These are phyloP conservation scores for Alternaria sp. DNA, from an alignment of 2,329 filamentous ascomycete genomes.

Conservation along the genomic window DNA sequence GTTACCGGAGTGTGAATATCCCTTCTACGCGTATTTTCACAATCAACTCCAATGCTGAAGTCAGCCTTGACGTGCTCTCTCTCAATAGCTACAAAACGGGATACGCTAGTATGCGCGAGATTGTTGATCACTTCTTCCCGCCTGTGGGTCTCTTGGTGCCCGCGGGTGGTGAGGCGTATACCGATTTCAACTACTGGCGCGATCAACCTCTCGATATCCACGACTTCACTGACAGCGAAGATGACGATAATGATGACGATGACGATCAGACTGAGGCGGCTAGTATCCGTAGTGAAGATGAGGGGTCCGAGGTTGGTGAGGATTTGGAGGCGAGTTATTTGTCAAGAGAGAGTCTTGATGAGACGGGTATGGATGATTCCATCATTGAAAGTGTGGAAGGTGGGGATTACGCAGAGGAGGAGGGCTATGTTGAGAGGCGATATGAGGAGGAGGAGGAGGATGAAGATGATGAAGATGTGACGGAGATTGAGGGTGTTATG, in stretches of 20 bases:
- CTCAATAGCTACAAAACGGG: constrained; percentile 96
- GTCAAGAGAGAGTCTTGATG: constrained; percentile 61
- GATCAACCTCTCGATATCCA: constrained; percentile 83
- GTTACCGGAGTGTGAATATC: constrained; percentile 95
- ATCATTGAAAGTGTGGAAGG: constrained; percentile 61
- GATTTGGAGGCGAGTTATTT: constrained; percentile 66
- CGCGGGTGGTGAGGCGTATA: constrained; percentile 91
- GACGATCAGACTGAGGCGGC: constrained; percentile 58
- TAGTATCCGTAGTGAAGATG: constrained; percentile 61
- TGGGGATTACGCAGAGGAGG: constrained; percentile 37
- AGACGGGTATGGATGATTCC: constrained; percentile 57
- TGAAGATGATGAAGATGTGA: constrained; percentile 35
- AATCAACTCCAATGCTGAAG: constrained; percentile 97
- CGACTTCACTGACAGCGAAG: constrained; percentile 85
- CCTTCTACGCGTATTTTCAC: constrained; percentile 95
- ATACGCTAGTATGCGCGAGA: constrained; percentile 95
- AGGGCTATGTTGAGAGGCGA: constrained; percentile 36
- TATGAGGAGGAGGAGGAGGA: constrained; percentile 34
- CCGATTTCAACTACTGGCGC: constrained; percentile 97
- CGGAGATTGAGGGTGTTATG: constrained; percentile 25
- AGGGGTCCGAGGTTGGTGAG: constrained; percentile 56
- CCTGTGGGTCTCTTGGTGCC: constrained; percentile 86
- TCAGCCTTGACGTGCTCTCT: constrained; percentile 86
- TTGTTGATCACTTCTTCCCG: constrained; percentile 98
- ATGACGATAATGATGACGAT: constrained; percentile 25